Evolutionary conservation across 169 alveolate genomes (phyloP), one percentile per base, ranked within the genome.

Genomic region (Plasmodium ovale): DNA sequence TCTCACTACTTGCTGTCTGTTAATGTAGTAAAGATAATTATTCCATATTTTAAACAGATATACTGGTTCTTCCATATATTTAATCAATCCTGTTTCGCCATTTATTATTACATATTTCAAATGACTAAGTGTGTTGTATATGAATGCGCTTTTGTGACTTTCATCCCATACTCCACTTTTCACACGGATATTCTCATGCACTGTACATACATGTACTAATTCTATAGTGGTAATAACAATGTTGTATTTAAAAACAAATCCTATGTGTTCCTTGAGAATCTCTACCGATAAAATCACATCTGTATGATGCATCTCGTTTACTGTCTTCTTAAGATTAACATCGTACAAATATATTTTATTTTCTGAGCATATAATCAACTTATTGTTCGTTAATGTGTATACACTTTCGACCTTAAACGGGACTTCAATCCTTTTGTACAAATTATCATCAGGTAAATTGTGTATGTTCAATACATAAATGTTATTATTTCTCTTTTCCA

Each of bases 151-250:
- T 19, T 91, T 56, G 14, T 92, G 62, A 37, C 84, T 82, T 7
- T 87, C 89, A 67, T 93, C 88, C 96, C 96, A 93, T 10, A 88
- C 87, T 10, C 94, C 96, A 25, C 93, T 91, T 73, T 93, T 93
- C 3, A 93, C 87, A 29, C 89, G 62, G 3, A 72, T 79, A n/a
- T 88, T 72, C 21, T 72, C 87, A 47, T 92, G 93, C 19, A 47
- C 77, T 14, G 93, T 87, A 1, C 93, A 87, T 21, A 93, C 27
- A 35, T 92, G 88, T 39, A 54, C 51, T 44, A 93, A 54, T 59
- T 87, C 82, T 21, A 93, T 87, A 35, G 93, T 94, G 9, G 89
- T 92, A 14, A 93, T 87, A 77, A 92, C 93, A 23, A 92, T 87
- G 14, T 54, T 77, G 49, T 92, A 92, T 53, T 74, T 84, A 90